Conservation (phyloP, 2,329 filamentous ascomycete genomes). For the Penicillium sp. region DNA sequence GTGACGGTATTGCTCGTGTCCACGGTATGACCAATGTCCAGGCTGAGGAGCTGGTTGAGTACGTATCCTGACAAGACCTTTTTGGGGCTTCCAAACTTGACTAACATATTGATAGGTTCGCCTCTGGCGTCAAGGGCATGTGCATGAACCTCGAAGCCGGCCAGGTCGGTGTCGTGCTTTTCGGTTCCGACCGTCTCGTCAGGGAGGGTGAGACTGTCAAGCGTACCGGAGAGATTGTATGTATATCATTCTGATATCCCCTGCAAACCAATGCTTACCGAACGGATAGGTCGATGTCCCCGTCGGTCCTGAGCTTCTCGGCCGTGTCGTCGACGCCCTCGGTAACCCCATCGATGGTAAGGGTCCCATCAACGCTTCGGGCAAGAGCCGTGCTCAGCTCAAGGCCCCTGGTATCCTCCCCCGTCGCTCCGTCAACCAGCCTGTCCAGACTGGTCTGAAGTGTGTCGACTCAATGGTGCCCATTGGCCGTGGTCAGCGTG, state of each 20-base stretch:
- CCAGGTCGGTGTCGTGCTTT: slow-evolving; percentile 99
- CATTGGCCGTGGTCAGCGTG: slow-evolving; percentile 99
- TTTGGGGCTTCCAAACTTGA: slow-evolving; percentile 24
- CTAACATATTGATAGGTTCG: slow-evolving; percentile 70
- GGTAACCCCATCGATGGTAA: slow-evolving; percentile 99
- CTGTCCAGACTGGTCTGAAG: slow-evolving; percentile 99
- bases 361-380: slow-evolving; percentile 89
- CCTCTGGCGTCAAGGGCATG: slow-evolving; percentile 99
- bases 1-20: slow-evolving; percentile 99
- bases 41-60: slow-evolving; percentile 99
- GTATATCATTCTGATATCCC: slow-evolving; percentile 45
- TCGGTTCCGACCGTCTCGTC: slow-evolving; percentile 99
- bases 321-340: slow-evolving; percentile 97
- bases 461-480: slow-evolving; percentile 99
- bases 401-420: slow-evolving; percentile 99
- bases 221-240: slow-evolving; percentile 98
- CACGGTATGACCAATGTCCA: slow-evolving; percentile 99
- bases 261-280: slow-evolving; percentile 20
- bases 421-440: slow-evolving; percentile 95
- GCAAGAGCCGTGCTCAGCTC: slow-evolving; percentile 95
- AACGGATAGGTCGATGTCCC: slow-evolving; percentile 83
- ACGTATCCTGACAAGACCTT: slow-evolving; percentile 55
- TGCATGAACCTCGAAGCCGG: slow-evolving; percentile 99
- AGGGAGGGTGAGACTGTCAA: slow-evolving; percentile 99
- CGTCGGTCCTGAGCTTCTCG: slow-evolving; percentile 89